Base-by-base conservation (phyloP, 2,329 filamentous ascomycete genomes). In the Diaporthe aspalathi region DNA sequence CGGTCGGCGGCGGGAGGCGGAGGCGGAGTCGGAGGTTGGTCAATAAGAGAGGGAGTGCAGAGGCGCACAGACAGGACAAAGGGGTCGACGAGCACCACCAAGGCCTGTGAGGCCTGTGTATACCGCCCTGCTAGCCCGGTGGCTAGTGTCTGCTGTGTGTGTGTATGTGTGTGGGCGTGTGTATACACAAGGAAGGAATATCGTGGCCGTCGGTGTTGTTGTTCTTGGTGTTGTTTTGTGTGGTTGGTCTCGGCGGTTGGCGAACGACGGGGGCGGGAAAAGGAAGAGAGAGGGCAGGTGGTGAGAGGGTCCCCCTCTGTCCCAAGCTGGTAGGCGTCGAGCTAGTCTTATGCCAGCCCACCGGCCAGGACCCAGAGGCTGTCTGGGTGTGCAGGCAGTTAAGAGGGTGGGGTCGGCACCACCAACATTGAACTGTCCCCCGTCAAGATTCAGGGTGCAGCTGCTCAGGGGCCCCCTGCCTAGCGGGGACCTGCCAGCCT, bases 281-380 rank as follows among this genome's bases (percentile, higher is more conserved):
- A 38, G 11, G 50, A 68, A 57, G 68, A 62, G 71, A 63, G 27
- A 38, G 49, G 65, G 68, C 40, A 49, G 22, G 45, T 50, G 60
- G 14, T 65, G 60, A 50, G 29, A 24, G 29, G 45, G 35, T 2
- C 6, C 32, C n/a, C 45, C 60, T 65, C 27, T 29, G 60, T 50
- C 52, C 56, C 68, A 56, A 63, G 52, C 57, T 70, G 70, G 67
- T 62, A 60, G 71, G 71, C 71, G 50, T 63, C 29, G 50, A 63
- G 71, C 71, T 72, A 72, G 70, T 72, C 71, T 72, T 72, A 72
- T 72, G 69, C 67, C 67, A 63, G 70, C 5, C 5, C 9, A 9
- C 60, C 67, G 49, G 69, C 35, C 47, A 72, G 67, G 57, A 65
- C 52, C 65, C 47, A 62, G 67, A 66, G 60, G 60, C 57, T 54